A percentile compares a stretch with the other conserved stretches of the same genome.
phyloP scores from a whole-genome alignment of 1,284 basidiomycete species.

The Rhizoctonia solani region DNA sequence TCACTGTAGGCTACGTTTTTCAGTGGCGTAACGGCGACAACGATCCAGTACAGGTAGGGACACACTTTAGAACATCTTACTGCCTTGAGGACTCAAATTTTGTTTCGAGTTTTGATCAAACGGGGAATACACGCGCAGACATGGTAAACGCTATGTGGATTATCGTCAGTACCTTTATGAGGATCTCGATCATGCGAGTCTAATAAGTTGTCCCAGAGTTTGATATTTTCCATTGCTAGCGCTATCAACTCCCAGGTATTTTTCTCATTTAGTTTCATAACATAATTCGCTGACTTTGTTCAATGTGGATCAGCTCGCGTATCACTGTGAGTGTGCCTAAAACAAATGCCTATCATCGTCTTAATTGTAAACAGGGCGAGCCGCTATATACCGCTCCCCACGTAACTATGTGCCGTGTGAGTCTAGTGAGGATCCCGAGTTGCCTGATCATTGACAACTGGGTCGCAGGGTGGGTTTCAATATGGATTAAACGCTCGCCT shows the following conservation, averaged over 20 bases:
- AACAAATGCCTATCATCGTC: not conserved
- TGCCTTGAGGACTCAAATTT: not conserved
- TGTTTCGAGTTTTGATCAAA: slow-evolving; percentile 1
- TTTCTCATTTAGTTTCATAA: not conserved
- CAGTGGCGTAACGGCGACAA: slow-evolving; percentile 62
- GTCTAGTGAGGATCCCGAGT: not conserved
- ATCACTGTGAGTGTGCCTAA: slow-evolving; percentile 8
- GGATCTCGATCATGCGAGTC: not conserved
- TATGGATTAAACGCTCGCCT: slow-evolving; percentile 61
- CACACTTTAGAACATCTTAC: not conserved
- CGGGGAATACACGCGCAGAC: slow-evolving; percentile 37
- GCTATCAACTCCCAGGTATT: slow-evolving; percentile 70
- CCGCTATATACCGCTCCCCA: slow-evolving; percentile 69
- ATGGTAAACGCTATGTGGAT: slow-evolving; percentile 72
- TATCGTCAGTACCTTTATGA: slow-evolving; percentile 42
- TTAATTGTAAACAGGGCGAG: slow-evolving; percentile 20
- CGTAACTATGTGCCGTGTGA: slow-evolving; percentile 68
- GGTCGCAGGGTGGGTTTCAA: slow-evolving; percentile 19
- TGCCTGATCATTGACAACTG: not conserved
- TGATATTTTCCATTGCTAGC: slow-evolving; percentile 76
- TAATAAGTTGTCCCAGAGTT: slow-evolving; percentile 22
- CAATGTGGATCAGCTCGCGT: slow-evolving; percentile 13
- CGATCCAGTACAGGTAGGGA: slow-evolving; percentile 11
- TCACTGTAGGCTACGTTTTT: slow-evolving; percentile 64
- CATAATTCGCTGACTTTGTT: not conserved